Percentiles rank a stretch among this genome's conserved stretches.
Conservation (phyloP, 1,139 yeast genomes). For the Saccharomycopsis hybrid region DNA sequence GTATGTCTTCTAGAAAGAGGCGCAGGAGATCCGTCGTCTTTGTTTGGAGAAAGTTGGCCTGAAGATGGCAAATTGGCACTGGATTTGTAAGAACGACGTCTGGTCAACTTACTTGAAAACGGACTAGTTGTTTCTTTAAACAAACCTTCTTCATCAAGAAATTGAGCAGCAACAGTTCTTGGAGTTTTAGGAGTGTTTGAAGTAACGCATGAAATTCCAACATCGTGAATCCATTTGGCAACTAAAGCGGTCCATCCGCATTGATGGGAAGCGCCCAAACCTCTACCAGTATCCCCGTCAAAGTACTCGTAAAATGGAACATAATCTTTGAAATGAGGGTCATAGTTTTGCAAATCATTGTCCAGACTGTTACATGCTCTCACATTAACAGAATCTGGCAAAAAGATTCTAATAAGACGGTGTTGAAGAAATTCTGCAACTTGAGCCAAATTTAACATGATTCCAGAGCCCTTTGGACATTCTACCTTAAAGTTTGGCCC, state of each 20-base stretch:
- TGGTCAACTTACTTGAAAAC: conserved; percentile 47
- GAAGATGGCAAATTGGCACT: conserved; percentile 51
- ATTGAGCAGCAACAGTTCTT: conserved; percentile 26
- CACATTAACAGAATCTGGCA: conserved; percentile 63
- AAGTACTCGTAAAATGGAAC: conserved; percentile 85
- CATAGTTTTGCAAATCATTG: conserved; percentile 53
- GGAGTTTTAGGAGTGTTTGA: conserved; percentile 50
- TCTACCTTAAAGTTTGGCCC: conserved; percentile 84
- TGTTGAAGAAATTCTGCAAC: conserved; percentile 91
- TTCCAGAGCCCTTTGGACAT: conserved; percentile 87
- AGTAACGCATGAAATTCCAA: conserved; percentile 61
- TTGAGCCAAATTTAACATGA: conserved; percentile 74
- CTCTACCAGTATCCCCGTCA: conserved; percentile 94
- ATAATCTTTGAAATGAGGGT: conserved; percentile 69
- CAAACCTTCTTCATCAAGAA: conserved; percentile 33
- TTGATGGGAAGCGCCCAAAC: conserved; percentile 92
- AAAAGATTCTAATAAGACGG: conserved; percentile 72
- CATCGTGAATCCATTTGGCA: conserved; percentile 90
- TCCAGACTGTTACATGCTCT: conserved; percentile 77
- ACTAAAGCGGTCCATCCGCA: conserved; percentile 97
- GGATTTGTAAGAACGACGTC: conserved; percentile 70
- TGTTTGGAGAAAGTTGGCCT: not conserved
- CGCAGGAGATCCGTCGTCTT: not conserved
- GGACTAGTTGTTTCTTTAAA: conserved; percentile 34
- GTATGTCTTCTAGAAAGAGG: conserved; percentile 4